phyloP scores from a whole-genome alignment of 805 yeast genomes.

The Teunomyces funiuensis region DNA sequence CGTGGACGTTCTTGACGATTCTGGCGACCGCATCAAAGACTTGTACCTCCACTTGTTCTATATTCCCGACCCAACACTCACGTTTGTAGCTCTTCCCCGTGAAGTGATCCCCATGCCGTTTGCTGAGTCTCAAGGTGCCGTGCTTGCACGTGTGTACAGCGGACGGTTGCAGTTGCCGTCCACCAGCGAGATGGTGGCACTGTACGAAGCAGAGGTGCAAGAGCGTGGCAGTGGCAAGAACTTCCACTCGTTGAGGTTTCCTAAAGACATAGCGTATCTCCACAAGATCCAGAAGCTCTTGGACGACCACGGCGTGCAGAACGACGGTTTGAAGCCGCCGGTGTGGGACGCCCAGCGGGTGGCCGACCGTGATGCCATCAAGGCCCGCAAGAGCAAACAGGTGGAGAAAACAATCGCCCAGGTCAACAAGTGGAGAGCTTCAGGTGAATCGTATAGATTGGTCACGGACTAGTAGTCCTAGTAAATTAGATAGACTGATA shows the following conservation, averaged over 20 bases:
- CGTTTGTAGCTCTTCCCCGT: constrained; percentile 32
- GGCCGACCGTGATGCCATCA: constrained; percentile 14
- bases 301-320: constrained; percentile 10
- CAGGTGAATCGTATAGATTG: constrained; percentile 3
- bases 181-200: constrained; percentile 21
- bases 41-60: constrained; percentile 35
- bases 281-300: constrained; percentile 18
- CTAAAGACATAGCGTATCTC: constrained; percentile 20
- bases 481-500: background rate
- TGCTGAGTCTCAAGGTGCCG: constrained; percentile 40
- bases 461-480: background rate
- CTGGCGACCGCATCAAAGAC: constrained; percentile 25
- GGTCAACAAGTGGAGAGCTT: constrained; percentile 1
- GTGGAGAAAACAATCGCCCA: background rate
- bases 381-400: constrained; percentile 13
- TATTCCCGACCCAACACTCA: constrained; percentile 28
- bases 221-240: constrained; percentile 21
- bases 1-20: constrained; percentile 19
- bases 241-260: constrained; percentile 20
- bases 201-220: constrained; percentile 24
- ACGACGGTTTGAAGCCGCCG: constrained; percentile 19
- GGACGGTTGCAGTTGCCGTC: constrained; percentile 31
- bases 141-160: constrained; percentile 32
- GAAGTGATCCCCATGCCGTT: constrained; percentile 36
- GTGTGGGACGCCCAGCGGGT: constrained; percentile 19